Evolutionary conservation across 2,329 filamentous ascomycete species (phyloP).

Genomic region (Sphaerulina vaccinii): DNA sequence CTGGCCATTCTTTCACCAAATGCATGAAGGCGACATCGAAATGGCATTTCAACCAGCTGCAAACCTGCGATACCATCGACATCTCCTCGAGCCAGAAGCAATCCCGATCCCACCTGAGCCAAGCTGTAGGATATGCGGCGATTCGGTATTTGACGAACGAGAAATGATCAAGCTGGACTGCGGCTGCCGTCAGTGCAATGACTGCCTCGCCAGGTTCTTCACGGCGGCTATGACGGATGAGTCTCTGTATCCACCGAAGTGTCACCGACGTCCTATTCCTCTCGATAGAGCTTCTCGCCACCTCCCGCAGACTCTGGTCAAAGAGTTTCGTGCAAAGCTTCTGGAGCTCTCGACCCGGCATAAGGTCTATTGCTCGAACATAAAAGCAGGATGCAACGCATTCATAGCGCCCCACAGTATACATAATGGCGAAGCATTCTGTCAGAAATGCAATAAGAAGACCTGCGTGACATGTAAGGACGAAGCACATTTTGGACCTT

Average conservation of each 20-base stretch:
- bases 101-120: conserved; percentile 3
- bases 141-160: not conserved
- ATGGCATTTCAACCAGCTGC: not conserved
- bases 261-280: conserved; percentile 7
- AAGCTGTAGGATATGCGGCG: conserved; percentile 9
- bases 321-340: conserved; percentile 5
- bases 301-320: conserved; percentile 11
- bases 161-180: conserved; percentile 16
- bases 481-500: conserved; percentile 23
- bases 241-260: conserved; percentile 12
- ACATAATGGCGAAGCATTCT: conserved; percentile 25
- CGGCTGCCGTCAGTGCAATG: conserved; percentile 13
- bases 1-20: conserved; percentile 7
- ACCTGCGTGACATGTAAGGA: conserved; percentile 26
- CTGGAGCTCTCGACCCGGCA: conserved; percentile 23
- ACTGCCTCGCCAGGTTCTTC: conserved; percentile 17
- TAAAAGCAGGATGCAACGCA: conserved; percentile 9
- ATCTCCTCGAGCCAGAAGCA: too few species aligned
- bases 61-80: too few species aligned
- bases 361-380: conserved; percentile 20
- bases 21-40: too few species aligned
- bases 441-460: conserved; percentile 22
- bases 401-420: conserved; percentile 25
- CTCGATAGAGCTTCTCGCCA: conserved; percentile 5
- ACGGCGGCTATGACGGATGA: conserved; percentile 14